Base-by-base conservation (phyloP, 345 rosid genomes). In the Geranium brycei region DNA sequence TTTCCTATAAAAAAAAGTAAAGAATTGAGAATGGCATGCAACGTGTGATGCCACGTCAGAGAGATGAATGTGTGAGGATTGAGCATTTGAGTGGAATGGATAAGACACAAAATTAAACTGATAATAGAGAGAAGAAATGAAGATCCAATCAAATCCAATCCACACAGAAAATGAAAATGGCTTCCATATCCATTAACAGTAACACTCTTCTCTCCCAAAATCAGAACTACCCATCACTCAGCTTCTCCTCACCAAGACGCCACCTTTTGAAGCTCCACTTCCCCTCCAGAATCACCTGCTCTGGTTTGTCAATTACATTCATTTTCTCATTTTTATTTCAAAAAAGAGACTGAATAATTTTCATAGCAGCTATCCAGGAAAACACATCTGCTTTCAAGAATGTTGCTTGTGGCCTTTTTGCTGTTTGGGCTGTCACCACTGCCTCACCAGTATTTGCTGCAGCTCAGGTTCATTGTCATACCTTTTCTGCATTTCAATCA, bases 381-480 rank as follows among this genome's bases (percentile, higher is more conserved):
- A 73, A 23, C 31, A 17, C 73, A 2, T 73, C 75, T 30, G 74
- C 65, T 11, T 62, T 69, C 14, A 73, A 68, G 61, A 65, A 72
- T 32, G 75, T 79, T 2, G 88, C 90, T 71, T 87, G 88, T 69
- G 97, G 97, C 7, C 68, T 83, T 63, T 74, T 89, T 17, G 89
- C 91, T 68, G 88, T 76, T 77, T 85, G 77, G 64, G 79, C 93
- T 64, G 73, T 92, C 40, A 80, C 87, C 14, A 31, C 83, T 55
- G 82, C 90, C 55, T 83, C 91, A 19, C 95, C 98, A 51, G 93
- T 85, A 12, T 64, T 86, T 66, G 98, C 98, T 64, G 90, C 90
- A 62, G 71, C 72, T 76, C 87, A 81, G 95, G 98, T 89, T 58
- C 57, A 55, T 65, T 57, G 1, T 17, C 56, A 14, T 23, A 35